Conservation (phyloP, 139 green algal genomes). For the Chlamydomonas asymmetrica region DNA sequence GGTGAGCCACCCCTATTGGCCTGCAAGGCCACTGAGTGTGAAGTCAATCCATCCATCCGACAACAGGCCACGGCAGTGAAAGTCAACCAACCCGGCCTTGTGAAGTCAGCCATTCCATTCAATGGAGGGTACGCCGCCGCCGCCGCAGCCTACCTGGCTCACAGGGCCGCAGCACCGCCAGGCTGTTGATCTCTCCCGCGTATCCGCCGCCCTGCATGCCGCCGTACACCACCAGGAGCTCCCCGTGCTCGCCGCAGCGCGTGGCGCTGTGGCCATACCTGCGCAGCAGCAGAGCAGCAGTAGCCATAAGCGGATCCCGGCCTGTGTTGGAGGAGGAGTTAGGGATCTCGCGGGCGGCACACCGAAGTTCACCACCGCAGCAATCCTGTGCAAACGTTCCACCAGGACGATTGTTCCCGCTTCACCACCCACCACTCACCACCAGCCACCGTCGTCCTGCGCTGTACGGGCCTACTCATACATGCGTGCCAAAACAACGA, state of each 20-base stretch:
- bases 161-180: conserved; percentile 20
- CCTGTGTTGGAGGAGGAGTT: neutral
- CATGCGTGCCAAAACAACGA: neutral
- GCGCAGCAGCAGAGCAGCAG: neutral
- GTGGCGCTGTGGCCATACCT: conserved; percentile 41
- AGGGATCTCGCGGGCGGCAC: no score
- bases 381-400: neutral
- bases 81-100: no score
- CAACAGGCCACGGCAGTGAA: no score
- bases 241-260: conserved; percentile 16
- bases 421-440: neutral
- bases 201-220: conserved; percentile 37
- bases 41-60: no score
- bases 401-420: neutral
- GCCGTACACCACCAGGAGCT: conserved; percentile 31
- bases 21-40: no score
- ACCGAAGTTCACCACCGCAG: no score
- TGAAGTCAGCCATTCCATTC: no score
- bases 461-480: neutral
- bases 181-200: conserved; percentile 10
- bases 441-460: neutral
- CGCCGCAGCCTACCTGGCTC: neutral
- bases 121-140: neutral
- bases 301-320: neutral
- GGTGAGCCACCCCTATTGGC: no score